These are phyloP conservation scores for Collybia nuda DNA, from an alignment of 768 basidiomycete genomes.

Conservation along the genomic window DNA sequence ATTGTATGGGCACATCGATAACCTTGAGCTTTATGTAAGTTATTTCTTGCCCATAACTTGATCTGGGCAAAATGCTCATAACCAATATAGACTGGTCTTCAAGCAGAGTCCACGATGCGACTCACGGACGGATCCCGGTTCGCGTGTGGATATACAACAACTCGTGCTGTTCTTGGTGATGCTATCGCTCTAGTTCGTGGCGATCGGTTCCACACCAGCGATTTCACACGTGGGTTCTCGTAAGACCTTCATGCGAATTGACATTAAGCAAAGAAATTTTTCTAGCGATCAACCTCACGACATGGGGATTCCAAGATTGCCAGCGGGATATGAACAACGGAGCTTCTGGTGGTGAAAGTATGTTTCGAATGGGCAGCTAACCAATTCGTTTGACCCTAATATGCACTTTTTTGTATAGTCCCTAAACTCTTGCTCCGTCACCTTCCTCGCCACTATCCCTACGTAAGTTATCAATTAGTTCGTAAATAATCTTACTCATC, in stretches of 20 bases:
- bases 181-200: slow-evolving; percentile 52
- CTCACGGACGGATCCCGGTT: slow-evolving; percentile 24
- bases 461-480: slow-evolving; percentile 7
- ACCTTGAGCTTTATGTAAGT: slow-evolving; percentile 33
- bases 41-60: not conserved
- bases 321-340: slow-evolving; percentile 34
- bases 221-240: slow-evolving; percentile 41
- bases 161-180: slow-evolving; percentile 50
- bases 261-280: not conserved
- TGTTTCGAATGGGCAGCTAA: not conserved
- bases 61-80: not conserved
- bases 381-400: not conserved
- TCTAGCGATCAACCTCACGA: slow-evolving; percentile 42
- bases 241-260: not conserved
- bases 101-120: slow-evolving; percentile 32
- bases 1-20: slow-evolving; percentile 32
- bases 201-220: slow-evolving; percentile 50
- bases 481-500: not conserved
- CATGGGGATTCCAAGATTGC: slow-evolving; percentile 54
- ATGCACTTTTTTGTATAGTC: slow-evolving; percentile 3
- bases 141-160: slow-evolving; percentile 32
- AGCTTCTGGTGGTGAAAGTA: slow-evolving; percentile 18
- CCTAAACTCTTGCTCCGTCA: slow-evolving; percentile 18
- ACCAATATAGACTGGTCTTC: slow-evolving; percentile 22
- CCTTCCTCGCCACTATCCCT: slow-evolving; percentile 16